Base-by-base conservation (phyloP, 441 rosid genomes). In the Mallotus japonicus region DNA sequence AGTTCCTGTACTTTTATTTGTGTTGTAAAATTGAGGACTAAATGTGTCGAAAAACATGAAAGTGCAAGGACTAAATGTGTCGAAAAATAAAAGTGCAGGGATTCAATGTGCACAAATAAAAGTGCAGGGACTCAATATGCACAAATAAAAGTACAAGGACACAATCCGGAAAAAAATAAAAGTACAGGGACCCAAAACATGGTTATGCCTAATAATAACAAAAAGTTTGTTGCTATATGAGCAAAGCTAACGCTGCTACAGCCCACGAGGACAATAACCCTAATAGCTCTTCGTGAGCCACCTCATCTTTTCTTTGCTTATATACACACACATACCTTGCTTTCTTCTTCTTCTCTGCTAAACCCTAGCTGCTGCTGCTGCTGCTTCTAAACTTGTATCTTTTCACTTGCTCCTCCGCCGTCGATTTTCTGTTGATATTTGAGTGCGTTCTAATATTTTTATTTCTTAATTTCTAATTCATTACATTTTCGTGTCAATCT, bases 301-400 rank as follows among this genome's bases (percentile, higher is more conserved):
- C 73, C 62, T 67, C 77, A 59, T 53, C 34, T 44, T 32, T 17
- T 8, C 46, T 14, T 11, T 13, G 34, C 7, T 12, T 24, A 14
- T 28, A 60, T 8, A 0, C 0, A 7, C 24, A 13, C 20, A 0
- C 0, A 7, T 44, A 13, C 20, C 14, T 16, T 20, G 5, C 19
- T 49, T 6, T 66, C 72, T n/a, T 70, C 54, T 59, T 56, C 61
- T 58, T 73, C 60, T 46, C 63, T 32, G 54, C 46, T 37, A 80
- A 78, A 81, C 83, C 84, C 83, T 83, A 85, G 47, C 44, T 53
- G 28, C 11, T 9, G 51, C 51, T 13, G 51, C 15, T 9, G 5
- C 32, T 13, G 15, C 71, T 13, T n/a, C 40, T 37, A 37, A 37
- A 37, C 6, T 37, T 37, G 6, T 4, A 44, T 44, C 2, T 46